These are phyloP conservation scores for Lunularia cruciata DNA, from an alignment of 225 moss, liverwort and hornwort genomes.

Conservation along the genomic window DNA sequence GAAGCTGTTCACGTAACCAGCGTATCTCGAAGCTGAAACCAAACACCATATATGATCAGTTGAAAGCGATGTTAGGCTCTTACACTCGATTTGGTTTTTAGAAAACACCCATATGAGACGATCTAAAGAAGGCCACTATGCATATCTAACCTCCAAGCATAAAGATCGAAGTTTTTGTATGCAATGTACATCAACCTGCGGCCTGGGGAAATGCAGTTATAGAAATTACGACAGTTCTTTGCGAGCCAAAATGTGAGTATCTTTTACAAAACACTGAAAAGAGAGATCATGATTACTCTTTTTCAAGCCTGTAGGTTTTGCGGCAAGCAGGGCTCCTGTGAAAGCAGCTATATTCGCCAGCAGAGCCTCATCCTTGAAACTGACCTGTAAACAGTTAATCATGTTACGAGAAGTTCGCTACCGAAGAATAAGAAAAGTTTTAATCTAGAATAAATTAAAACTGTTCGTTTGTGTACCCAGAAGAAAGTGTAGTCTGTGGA, in stretches of 20 bases:
- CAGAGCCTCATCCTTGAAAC: constrained; percentile 88
- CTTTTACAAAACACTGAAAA: background rate
- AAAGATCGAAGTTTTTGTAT: background rate
- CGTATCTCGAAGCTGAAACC: constrained; percentile 90
- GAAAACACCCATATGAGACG: too few species aligned
- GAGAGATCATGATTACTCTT: constrained; percentile 55
- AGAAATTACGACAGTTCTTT: background rate
- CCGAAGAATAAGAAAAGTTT: background rate
- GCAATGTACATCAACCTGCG: background rate
- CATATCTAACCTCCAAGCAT: background rate
- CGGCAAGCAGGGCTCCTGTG: constrained; percentile 81
- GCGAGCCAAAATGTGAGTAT: background rate
- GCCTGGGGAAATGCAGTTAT: background rate
- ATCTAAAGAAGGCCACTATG: background rate
- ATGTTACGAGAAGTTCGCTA: background rate
- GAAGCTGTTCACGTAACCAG: constrained; percentile 81
- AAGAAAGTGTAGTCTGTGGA: too few species aligned
- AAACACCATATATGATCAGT: background rate
- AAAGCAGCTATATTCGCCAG: constrained; percentile 86
- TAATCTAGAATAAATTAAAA: background rate
- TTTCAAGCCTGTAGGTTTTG: constrained; percentile 92
- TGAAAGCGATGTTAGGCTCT: background rate
- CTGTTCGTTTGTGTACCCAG: too few species aligned
- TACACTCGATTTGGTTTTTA: too few species aligned
- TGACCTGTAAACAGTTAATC: constrained; percentile 51